phyloP scores from a whole-genome alignment of 2,329 filamentous ascomycete genomes.

The Cladosporium sp. region DNA sequence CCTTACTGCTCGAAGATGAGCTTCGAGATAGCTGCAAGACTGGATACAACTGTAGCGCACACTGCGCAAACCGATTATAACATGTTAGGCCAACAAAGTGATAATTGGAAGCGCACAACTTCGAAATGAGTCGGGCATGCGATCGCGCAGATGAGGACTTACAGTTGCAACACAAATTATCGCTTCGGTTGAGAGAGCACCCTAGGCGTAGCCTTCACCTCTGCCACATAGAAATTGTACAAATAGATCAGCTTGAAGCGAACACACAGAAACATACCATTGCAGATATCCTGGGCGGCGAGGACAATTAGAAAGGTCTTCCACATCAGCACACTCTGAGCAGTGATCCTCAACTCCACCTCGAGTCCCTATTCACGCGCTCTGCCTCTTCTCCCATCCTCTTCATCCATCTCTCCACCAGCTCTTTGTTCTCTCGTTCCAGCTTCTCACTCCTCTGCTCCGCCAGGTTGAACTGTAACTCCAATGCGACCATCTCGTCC shows the following conservation, averaged over 20 bases:
- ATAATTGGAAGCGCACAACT: neutral
- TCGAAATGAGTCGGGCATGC: neutral
- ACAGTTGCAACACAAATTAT: neutral
- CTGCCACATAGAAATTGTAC: neutral
- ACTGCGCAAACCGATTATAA: neutral
- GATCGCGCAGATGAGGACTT: neutral
- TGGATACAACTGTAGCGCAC: neutral
- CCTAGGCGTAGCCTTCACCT: neutral
- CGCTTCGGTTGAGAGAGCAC: neutral
- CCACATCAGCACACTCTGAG: neutral
- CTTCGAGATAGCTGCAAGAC: neutral
- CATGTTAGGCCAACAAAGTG: neutral
- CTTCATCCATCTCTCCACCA: slow-evolving; percentile 90
- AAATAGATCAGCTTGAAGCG: neutral
- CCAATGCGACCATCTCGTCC: slow-evolving; percentile 86
- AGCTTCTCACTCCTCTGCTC: slow-evolving; percentile 74
- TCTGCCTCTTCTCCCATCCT: slow-evolving; percentile 84
- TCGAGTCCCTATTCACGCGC: slow-evolving; percentile 67
- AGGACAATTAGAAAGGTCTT: neutral
- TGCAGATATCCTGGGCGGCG: neutral
- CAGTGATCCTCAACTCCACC: slow-evolving; percentile 24
- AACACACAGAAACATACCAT: neutral
- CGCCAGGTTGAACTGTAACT: slow-evolving; percentile 82
- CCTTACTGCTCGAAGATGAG: neutral
- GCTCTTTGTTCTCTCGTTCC: slow-evolving; percentile 79